Percentiles rank a stretch among this genome's conserved stretches.
Evolutionary conservation across 192 early-diverging fungal species (phyloP).

Genomic region (Entomortierella parvispora): DNA sequence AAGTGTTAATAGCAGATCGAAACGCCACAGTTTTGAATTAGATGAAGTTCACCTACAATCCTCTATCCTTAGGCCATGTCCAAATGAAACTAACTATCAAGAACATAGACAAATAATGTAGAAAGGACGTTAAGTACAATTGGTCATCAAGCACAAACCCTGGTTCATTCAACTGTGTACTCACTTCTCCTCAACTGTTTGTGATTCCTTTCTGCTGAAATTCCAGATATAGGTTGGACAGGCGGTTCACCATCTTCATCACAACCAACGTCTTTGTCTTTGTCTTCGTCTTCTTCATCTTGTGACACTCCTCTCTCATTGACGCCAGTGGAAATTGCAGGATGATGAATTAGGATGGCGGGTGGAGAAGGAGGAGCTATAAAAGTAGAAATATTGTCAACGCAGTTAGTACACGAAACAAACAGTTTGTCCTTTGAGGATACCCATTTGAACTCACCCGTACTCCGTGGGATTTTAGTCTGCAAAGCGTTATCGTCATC

Average conservation of each 20-base stretch:
- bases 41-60: no score
- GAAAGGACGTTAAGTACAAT: slow-evolving; percentile 4
- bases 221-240: not conserved
- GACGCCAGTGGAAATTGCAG: not conserved
- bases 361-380: not conserved
- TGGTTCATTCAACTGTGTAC: slow-evolving; percentile 4
- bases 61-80: no score
- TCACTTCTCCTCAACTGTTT: slow-evolving; percentile 12
- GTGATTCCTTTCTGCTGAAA: not conserved
- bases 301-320: slow-evolving; percentile 2
- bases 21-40: no score
- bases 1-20: no score
- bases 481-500: no score
- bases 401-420: not conserved
- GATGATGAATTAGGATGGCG: not conserved
- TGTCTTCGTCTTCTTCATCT: no score
- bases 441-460: no score
- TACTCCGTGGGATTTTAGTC: no score
- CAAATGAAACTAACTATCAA: no score
- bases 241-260: slow-evolving; percentile 1
- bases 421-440: no score
- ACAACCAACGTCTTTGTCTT: not conserved
- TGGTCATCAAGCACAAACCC: slow-evolving; percentile 8
- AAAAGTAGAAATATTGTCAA: slow-evolving; percentile 1
- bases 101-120: not conserved